Evolutionary conservation across 164 flowering plant species (phyloP).

Genomic region (Umbilicus rupestris): DNA sequence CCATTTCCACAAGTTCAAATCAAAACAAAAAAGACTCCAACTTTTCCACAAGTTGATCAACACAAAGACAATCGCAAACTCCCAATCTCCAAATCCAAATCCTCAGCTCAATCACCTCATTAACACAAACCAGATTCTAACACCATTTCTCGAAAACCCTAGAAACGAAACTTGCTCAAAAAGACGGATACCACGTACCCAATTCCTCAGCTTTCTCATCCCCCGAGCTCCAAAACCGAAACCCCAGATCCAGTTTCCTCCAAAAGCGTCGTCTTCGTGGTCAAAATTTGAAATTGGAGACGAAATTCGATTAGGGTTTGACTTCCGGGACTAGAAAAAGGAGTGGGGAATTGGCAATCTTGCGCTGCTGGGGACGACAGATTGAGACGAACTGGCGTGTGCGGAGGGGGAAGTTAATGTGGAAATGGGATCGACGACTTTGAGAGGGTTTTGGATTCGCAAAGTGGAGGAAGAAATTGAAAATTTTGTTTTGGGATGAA

Average conservation of each 20-base stretch:
- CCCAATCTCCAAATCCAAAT: background rate
- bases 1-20: conserved; percentile 7
- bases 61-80: background rate
- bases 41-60: conserved; percentile 1
- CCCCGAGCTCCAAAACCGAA: background rate
- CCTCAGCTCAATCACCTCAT: background rate
- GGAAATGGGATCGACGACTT: conserved; percentile 1
- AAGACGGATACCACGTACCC: background rate
- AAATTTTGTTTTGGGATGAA: background rate
- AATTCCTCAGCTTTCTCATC: background rate
- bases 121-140: background rate
- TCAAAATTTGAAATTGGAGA: background rate
- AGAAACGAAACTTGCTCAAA: background rate
- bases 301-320: background rate
- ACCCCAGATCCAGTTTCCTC: background rate
- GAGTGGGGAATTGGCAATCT: background rate
- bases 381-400: background rate
- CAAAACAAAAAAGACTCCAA: conserved; percentile 3
- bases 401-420: background rate
- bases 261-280: background rate
- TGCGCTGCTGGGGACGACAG: too few relatives aligned
- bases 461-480: background rate
- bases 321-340: background rate
- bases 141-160: too few relatives aligned
- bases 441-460: background rate